Evolutionary conservation across 768 basidiomycete species (phyloP), one percentile per base, ranked within the genome.

Genomic region (Trichaptum fuscoviolaceum): DNA sequence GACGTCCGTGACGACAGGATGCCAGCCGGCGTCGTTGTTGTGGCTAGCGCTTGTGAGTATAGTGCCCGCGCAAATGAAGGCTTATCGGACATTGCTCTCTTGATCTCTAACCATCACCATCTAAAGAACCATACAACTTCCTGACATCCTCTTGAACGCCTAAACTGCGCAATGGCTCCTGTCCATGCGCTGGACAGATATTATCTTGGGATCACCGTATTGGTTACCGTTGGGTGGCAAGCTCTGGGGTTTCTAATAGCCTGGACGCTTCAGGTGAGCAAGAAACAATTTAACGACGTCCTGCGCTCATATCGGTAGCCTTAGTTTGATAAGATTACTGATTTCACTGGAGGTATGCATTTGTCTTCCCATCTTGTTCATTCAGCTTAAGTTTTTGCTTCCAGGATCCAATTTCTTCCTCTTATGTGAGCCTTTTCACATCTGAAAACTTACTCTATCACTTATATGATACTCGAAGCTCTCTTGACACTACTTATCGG

Each of bases 291-390:
- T 20, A 15, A 25, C 52, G 24, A 35, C 30, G n/a, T 59, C 17
- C 2, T 25, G 24, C 25, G 18, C 26, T 57, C 35, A 35, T 24
- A 18, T 15, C 25, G 10, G 57, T 35, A 64, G 35, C 52, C n/a
- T 1, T 66, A 88, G 77, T 88, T 89, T 70, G 88, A 91, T 75
- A 90, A 91, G 73, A 86, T 90, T 59, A 90, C 88, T 15, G 89
- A 89, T 75, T 85, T 89, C 66, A 87, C 85, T 1, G 85, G 86
- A 69, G 82, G 83, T 82, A 36, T 24, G 77, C 69, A 65, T 63
- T 64, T 68, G 66, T 62, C 1, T 12, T 1, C 15, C 23, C 24
- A 3, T 25, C 59, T 61, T 65, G 26, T 70, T 26, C 30, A 62
- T 66, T 30, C 62, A 18, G 35, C 15, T 25, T 15, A 12, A 10